A percentile compares a stretch with the other conserved stretches of the same genome.
Conservation (phyloP, 129 eudicot species). For the Calendula officinalis region DNA sequence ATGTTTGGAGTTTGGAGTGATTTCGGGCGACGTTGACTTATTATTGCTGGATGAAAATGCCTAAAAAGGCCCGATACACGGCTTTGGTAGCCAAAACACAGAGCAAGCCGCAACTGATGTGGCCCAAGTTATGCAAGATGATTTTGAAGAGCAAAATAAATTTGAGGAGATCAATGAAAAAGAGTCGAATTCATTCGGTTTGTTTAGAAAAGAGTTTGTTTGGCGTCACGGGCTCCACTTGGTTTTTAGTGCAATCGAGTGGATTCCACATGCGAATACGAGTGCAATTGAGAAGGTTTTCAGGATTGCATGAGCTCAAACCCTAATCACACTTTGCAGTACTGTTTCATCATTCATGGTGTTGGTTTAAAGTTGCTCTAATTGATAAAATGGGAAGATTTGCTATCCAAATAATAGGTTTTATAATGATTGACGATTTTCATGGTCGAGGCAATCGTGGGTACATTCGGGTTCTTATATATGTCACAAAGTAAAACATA, state of each 20-base stretch:
- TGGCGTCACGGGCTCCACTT: slow-evolving; percentile 61
- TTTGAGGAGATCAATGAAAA: slow-evolving; percentile 17
- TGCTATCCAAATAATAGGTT: slow-evolving; percentile 57
- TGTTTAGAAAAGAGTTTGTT: slow-evolving; percentile 50
- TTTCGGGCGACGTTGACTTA: slow-evolving; percentile 34
- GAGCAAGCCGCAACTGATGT: slow-evolving; percentile 58
- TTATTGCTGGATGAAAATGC: slow-evolving; percentile 44
- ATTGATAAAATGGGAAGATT: slow-evolving; percentile 62
- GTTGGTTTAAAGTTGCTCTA: slow-evolving; percentile 68
- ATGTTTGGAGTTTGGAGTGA: slow-evolving; percentile 38
- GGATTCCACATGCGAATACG: slow-evolving; percentile 60
- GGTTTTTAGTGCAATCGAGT: slow-evolving; percentile 51
- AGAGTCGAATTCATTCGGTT: slow-evolving; percentile 33
- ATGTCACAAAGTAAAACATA: slow-evolving; percentile 48
- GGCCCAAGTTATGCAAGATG: slow-evolving; percentile 53
- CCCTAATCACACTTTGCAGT: slow-evolving; percentile 67
- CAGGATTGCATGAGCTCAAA: slow-evolving; percentile 63
- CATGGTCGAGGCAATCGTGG: slow-evolving; percentile 74
- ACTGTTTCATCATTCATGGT: slow-evolving; percentile 73
- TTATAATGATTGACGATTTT: slow-evolving; percentile 67
- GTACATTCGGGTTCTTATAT: slow-evolving; percentile 78
- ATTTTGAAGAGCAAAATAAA: slow-evolving; percentile 47
- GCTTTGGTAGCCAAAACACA: slow-evolving; percentile 36
- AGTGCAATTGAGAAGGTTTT: slow-evolving; percentile 59
- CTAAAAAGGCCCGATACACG: slow-evolving; percentile 38